These are phyloP conservation scores for Aspergillus sp. DNA, from an alignment of 2,329 filamentous ascomycete species.

Conservation along the genomic window DNA sequence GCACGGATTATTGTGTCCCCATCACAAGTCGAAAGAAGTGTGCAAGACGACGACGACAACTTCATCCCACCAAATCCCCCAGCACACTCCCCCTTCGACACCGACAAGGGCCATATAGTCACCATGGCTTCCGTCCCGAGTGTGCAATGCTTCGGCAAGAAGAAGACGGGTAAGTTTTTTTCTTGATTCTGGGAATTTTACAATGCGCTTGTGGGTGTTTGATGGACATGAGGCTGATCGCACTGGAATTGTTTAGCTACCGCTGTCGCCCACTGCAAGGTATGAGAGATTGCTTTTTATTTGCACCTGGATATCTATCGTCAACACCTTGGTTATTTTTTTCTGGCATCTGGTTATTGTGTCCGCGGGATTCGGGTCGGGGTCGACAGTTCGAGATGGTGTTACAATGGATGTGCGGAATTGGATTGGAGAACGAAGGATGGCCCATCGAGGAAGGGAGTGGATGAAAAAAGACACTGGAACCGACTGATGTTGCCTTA, in stretches of 20 bases:
- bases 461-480: neutral
- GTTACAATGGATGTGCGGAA: neutral
- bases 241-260: conserved; percentile 58
- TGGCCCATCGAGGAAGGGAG: conserved; percentile 13
- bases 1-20: conserved; percentile 34
- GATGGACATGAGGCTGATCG: conserved; percentile 11
- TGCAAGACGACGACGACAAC: conserved; percentile 39
- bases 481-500: conserved; percentile 3
- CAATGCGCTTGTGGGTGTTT: neutral
- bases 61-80: conserved; percentile 18
- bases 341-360: neutral
- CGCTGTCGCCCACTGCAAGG: conserved; percentile 90
- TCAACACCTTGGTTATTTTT: conserved; percentile 8
- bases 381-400: neutral
- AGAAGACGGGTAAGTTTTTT: conserved; percentile 65
- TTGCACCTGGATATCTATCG: neutral
- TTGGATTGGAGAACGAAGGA: neutral
- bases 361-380: neutral
- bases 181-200: conserved; percentile 4
- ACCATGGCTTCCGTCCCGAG: conserved; percentile 77
- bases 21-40: conserved; percentile 28
- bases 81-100: conserved; percentile 40
- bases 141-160: conserved; percentile 99
- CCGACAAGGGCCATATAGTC: conserved; percentile 44
- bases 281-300: conserved; percentile 44